Percentiles rank a stretch among this genome's conserved stretches.
phyloP scores from a whole-genome alignment of 768 basidiomycete genomes.

The Suillus alpinus region DNA sequence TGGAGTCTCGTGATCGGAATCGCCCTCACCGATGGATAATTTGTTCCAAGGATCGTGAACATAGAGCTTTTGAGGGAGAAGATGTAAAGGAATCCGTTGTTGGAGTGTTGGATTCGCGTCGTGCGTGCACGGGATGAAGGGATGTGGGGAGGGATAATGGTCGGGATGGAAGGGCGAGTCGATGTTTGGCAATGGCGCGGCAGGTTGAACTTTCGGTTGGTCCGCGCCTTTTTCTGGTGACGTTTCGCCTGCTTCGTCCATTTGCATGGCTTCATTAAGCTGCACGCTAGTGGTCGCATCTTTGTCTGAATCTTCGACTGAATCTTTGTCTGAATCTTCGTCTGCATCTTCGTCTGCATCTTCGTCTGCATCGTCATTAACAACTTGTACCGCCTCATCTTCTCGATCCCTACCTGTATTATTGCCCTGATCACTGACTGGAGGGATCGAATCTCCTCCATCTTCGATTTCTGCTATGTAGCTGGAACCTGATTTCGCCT shows the following conservation, averaged over 20 bases:
- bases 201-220: background rate
- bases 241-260: background rate
- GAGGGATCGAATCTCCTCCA: background rate
- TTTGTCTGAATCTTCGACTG: background rate
- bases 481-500: background rate
- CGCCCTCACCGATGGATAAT: constrained; percentile 17
- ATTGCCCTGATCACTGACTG: background rate
- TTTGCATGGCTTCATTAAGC: background rate
- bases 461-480: background rate
- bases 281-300: background rate
- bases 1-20: constrained; percentile 3
- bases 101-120: constrained; percentile 26
- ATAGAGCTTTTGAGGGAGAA: constrained; percentile 39
- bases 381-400: background rate
- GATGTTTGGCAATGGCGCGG: background rate
- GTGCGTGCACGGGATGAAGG: constrained; percentile 34
- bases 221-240: background rate
- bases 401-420: background rate
- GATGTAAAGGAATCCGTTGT: constrained; percentile 30
- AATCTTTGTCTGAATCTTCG: too few species aligned
- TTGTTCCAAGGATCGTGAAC: constrained; percentile 44
- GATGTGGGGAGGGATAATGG: constrained; percentile 41
- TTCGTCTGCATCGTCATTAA: background rate
- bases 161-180: constrained; percentile 29
- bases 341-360: background rate